These are phyloP conservation scores for Garcileccinum viscosum DNA, from an alignment of 1,284 basidiomycete species.

Conservation along the genomic window DNA sequence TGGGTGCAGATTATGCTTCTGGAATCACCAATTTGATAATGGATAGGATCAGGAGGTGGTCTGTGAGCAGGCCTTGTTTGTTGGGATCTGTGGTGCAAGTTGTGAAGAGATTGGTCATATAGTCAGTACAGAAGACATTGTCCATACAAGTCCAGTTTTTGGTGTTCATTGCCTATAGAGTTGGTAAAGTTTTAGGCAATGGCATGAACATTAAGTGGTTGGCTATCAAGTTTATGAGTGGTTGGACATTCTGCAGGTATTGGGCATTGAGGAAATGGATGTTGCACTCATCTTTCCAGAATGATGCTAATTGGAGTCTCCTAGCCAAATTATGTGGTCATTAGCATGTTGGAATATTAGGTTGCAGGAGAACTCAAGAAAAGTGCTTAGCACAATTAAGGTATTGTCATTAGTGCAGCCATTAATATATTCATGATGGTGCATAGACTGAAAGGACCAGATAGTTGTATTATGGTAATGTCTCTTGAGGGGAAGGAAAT, in stretches of 20 bases:
- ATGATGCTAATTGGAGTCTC: conserved; percentile 41
- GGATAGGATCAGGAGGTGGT: conserved; percentile 8
- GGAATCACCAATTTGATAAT: not conserved
- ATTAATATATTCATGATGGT: conserved; percentile 8
- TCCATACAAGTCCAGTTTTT: conserved; percentile 14
- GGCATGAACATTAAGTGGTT: conserved; percentile 3
- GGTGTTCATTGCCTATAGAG: not conserved
- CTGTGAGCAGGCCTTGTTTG: not conserved
- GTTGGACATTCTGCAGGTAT: conserved; percentile 8
- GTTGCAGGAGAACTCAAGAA: not conserved
- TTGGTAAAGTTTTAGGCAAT: conserved; percentile 2
- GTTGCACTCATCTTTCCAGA: conserved; percentile 50
- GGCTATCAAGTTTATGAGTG: not conserved
- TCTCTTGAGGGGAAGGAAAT: not conserved
- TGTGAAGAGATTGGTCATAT: not conserved
- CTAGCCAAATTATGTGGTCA: conserved; percentile 30
- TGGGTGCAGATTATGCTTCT: no score
- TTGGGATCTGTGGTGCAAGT: not conserved
- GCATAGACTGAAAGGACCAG: not conserved
- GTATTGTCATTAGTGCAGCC: not conserved
- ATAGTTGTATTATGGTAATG: not conserved
- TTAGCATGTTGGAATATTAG: not conserved
- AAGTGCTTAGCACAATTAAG: not conserved
- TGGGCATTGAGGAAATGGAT: conserved; percentile 7
- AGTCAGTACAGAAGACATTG: conserved; percentile 15